These are phyloP conservation scores for Umbellularia californica DNA, from an alignment of 164 flowering plant genomes.

Conservation along the genomic window DNA sequence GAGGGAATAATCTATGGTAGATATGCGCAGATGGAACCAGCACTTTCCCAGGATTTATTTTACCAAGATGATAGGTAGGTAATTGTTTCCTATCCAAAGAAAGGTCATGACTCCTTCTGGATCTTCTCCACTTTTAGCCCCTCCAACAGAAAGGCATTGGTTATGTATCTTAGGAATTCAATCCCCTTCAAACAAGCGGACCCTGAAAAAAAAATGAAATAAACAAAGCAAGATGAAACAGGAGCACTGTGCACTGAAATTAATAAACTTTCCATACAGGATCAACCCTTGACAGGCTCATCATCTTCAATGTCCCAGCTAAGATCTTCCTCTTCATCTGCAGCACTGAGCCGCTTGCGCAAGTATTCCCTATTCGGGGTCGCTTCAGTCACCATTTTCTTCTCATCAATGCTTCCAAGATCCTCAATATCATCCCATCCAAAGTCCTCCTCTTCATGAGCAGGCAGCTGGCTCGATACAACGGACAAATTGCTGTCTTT, in stretches of 20 bases:
- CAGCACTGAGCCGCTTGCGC: conserved; percentile 55
- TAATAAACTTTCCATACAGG: background rate
- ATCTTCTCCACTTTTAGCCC: no score
- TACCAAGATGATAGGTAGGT: no score
- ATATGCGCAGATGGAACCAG: no score
- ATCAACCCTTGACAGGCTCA: conserved; percentile 51
- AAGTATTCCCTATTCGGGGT: conserved; percentile 43
- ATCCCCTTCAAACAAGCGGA: no score
- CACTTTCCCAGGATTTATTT: no score
- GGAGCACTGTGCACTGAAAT: background rate
- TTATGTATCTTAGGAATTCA: no score
- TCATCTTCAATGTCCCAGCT: conserved; percentile 94
- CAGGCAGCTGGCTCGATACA: conserved; percentile 47
- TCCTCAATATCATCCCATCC: conserved; percentile 98
- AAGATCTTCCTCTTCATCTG: conserved; percentile 76
- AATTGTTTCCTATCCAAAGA: no score
- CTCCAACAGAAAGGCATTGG: no score
- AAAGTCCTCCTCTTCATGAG: conserved; percentile 66
- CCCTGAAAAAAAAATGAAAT: background rate
- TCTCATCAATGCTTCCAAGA: conserved; percentile 55
- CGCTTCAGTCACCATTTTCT: conserved; percentile 22
- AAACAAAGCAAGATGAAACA: background rate
- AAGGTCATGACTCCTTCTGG: no score
- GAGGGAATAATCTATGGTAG: no score
- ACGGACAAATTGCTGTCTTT: conserved; percentile 53